A percentile compares a stretch with the other conserved stretches of the same genome.
phyloP scores from a whole-genome alignment of 2,329 filamentous ascomycete genomes.

The Podosphaera aphanis region DNA sequence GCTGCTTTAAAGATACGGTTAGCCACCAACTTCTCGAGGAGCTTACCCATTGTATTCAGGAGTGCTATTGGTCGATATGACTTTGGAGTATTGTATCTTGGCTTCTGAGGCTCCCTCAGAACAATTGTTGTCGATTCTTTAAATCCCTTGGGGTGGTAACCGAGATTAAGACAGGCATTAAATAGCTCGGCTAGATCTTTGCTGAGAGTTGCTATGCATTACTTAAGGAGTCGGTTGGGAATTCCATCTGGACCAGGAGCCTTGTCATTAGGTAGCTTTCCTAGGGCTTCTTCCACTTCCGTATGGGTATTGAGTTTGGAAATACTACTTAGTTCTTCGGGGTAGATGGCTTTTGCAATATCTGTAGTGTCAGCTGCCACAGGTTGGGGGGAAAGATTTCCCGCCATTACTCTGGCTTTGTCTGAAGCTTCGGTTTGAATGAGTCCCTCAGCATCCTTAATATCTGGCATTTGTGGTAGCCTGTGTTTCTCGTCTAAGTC shows the following conservation, averaged over 20 bases:
- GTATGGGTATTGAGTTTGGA: not conserved
- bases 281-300: not conserved
- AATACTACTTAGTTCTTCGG: too few relatives aligned
- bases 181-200: not conserved
- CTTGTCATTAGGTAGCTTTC: not conserved
- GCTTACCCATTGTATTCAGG: not conserved
- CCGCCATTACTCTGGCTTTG: not conserved
- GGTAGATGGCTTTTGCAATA: too few relatives aligned
- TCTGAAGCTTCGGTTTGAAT: not conserved
- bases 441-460: not conserved
- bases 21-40: not conserved
- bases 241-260: not conserved
- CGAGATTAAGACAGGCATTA: not conserved
- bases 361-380: not conserved
- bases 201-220: not conserved
- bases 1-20: not conserved
- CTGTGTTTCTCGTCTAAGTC: not conserved
- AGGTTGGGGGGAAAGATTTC: not conserved
- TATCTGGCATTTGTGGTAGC: slow-evolving; percentile 1
- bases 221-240: not conserved
- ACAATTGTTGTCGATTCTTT: not conserved
- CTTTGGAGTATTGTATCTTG: not conserved
- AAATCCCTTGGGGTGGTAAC: not conserved
- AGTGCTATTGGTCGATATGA: not conserved
- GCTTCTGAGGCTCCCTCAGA: not conserved